Evolutionary conservation across 2,329 filamentous ascomycete species (phyloP).

Genomic region (Fusarium nodosum): DNA sequence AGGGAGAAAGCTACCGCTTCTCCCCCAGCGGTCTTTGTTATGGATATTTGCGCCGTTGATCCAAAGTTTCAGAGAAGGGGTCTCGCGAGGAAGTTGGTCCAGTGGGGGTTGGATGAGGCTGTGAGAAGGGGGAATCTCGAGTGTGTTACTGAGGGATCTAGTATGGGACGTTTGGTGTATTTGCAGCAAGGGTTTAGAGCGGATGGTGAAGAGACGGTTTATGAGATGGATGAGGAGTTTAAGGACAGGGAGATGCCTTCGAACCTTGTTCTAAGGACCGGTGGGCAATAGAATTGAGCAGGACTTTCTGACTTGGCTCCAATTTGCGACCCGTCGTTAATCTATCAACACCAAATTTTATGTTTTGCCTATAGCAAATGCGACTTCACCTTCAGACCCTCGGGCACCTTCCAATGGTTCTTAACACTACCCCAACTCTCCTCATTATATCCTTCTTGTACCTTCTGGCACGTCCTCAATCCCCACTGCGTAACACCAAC

Average conservation of each 20-base stretch:
- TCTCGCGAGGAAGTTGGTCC: slow-evolving; percentile 60
- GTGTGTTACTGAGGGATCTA: slow-evolving; percentile 61
- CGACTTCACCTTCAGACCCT: slow-evolving; percentile 51
- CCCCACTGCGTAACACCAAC: slow-evolving; percentile 81
- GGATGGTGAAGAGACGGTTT: slow-evolving; percentile 59
- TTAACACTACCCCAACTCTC: slow-evolving; percentile 83
- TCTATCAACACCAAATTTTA: slow-evolving; percentile 15
- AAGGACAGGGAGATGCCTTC: slow-evolving; percentile 54
- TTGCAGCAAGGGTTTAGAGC: slow-evolving; percentile 60
- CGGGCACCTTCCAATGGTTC: slow-evolving; percentile 69
- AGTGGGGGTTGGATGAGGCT: slow-evolving; percentile 63
- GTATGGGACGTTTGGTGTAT: slow-evolving; percentile 64
- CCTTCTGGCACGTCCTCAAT: slow-evolving; percentile 68
- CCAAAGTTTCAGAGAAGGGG: slow-evolving; percentile 66
- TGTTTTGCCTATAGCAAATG: slow-evolving; percentile 33
- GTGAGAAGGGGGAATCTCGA: slow-evolving; percentile 58
- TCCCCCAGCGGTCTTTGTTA: slow-evolving; percentile 62
- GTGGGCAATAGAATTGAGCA: slow-evolving; percentile 18
- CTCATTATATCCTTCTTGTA: slow-evolving; percentile 78
- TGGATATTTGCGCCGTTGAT: slow-evolving; percentile 67
- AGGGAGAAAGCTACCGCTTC: slow-evolving; percentile 55
- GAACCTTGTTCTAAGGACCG: slow-evolving; percentile 64
- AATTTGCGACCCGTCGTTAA: neutral
- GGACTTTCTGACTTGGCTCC: neutral
- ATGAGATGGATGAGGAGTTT: slow-evolving; percentile 61